Base-by-base conservation (phyloP, 331 rosid genomes). In the Malus hybrid region DNA sequence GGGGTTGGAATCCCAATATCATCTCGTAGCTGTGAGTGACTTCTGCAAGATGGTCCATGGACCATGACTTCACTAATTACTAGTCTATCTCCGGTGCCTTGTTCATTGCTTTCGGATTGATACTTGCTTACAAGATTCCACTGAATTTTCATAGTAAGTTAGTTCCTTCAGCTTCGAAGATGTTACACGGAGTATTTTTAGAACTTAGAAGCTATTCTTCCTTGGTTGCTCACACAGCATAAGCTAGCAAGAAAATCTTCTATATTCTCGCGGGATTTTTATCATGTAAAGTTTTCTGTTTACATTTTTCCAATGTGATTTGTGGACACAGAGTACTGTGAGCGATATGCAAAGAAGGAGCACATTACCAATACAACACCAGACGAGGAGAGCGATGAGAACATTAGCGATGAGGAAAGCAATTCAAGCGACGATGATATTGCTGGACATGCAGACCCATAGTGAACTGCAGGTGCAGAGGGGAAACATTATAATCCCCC, bases 381-480 rank as follows among this genome's bases (percentile, higher is more conserved):
- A 16, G 97, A 86, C 54, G 92, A 87, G 52, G 97, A 89, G 6
- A 86, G 93, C 56, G 90, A 62, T 16, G 98, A 89, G 34, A 89
- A 89, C 80, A 85, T 87, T 56, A 89, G 90, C 66, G 89, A 88
- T 29, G 93, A 87, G 62, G 97, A 82, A 77, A 84, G 91, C 11
- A 86, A 72, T 78, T 90, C 89, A 33, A 88, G 97, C 64, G 93
- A 89, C 27, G 96, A 88, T 46, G 95, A 93, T 13, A 83, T 88
- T 78, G 90, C 97, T 4, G 93, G 96, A 65, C 97, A 88, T 55
- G 96, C 91, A 10, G 99, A 95, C 81, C 97, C 93, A 7, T 95
- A 71, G 56, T 67, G 20, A 65, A 55, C 65, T 34, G 28, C n/a
- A 36, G 72, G 69, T 65, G 69, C 7, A 32, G 56, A 57, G 75